Base-by-base conservation (phyloP, 2,329 filamentous ascomycete species). In the Plectosphaerella cucumerina region DNA sequence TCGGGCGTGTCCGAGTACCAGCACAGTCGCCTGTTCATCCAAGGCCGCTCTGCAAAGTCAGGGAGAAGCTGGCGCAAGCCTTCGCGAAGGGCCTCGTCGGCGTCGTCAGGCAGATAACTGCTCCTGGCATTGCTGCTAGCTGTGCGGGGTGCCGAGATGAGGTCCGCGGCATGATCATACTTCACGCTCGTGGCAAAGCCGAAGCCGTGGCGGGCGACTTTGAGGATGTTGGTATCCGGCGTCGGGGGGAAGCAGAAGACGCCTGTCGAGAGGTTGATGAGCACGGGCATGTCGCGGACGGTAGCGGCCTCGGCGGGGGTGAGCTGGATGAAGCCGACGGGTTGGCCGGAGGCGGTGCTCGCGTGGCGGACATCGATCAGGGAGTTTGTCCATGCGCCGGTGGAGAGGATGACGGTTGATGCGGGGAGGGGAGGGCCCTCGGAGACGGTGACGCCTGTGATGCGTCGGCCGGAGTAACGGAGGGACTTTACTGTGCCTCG, bases 361-460 rank as follows among this genome's bases (percentile, higher is more conserved):
- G 83, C 75, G 42, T 85, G 84, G 22, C 78, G 73, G 1, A 89
- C 70, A 66, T 92, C 84, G 47, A 93, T 70, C 18, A 93, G 74
- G 2, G 78, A 75, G 1, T 81, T 77, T 11, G 86, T 86, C 89
- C 89, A 93, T 10, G 90, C 87, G n/a, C 90, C 89, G 1, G 89
- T 81, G 0, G 89, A 87, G 3, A 92, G 66, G 46, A 90, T 70
- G 2, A 62, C 60, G 11, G 88, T 68, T n/a, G 70, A 69, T 5
- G 78, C 85, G 14, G 54, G 51, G 42, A 71, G 54, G 6, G 74
- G 20, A 75, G 33, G 44, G 2, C 54, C 54, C 14, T 47, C 52
- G 0, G 59, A 54, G 1, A 61, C 55, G 8, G 64, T 58, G 3
- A 68, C 59, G 1, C 64, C 64, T 1, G 57, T 53, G 4, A 66